Conservation (phyloP, 805 yeast genomes). For the Cyberlindnera saturnus region DNA sequence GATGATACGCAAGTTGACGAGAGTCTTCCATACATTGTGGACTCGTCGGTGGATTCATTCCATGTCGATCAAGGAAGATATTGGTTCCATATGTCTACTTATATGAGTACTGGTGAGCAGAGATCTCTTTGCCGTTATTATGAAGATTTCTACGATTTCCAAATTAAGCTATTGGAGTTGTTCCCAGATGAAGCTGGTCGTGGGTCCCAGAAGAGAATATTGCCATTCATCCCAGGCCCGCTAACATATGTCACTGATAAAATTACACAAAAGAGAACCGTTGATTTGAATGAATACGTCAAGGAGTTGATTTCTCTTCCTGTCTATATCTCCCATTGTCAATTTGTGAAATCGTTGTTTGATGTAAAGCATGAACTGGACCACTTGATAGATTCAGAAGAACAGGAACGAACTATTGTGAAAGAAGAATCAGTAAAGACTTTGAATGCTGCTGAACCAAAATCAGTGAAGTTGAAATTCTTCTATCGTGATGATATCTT, state of each 20-base stretch:
- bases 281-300: conserved; percentile 51
- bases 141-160: conserved; percentile 94
- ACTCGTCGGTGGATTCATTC: conserved; percentile 73
- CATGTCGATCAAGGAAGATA: conserved; percentile 80
- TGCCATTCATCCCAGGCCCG: conserved; percentile 97
- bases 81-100: conserved; percentile 75
- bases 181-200: conserved; percentile 94
- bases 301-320: conserved; percentile 66
- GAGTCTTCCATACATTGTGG: conserved; percentile 19
- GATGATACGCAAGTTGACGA: conserved; percentile 14
- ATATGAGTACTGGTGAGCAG: conserved; percentile 57
- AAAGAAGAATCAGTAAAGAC: conserved; percentile 21
- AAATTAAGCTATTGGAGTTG: conserved; percentile 70
- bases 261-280: conserved; percentile 48
- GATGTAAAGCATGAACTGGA: conserved; percentile 38
- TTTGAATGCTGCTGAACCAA: conserved; percentile 8
- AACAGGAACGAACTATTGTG: conserved; percentile 24
- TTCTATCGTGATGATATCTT: conserved; percentile 78
- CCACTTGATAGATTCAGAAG: conserved; percentile 14
- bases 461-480: conserved; percentile 55
- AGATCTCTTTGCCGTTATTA: conserved; percentile 81
- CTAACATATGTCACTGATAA: conserved; percentile 83
- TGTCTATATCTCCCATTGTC: conserved; percentile 61
- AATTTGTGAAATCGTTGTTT: conserved; percentile 66
- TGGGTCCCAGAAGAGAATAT: conserved; percentile 59